These are phyloP conservation scores for Rutstroemia sp. DNA, from an alignment of 2,329 filamentous ascomycete species.

Conservation along the genomic window DNA sequence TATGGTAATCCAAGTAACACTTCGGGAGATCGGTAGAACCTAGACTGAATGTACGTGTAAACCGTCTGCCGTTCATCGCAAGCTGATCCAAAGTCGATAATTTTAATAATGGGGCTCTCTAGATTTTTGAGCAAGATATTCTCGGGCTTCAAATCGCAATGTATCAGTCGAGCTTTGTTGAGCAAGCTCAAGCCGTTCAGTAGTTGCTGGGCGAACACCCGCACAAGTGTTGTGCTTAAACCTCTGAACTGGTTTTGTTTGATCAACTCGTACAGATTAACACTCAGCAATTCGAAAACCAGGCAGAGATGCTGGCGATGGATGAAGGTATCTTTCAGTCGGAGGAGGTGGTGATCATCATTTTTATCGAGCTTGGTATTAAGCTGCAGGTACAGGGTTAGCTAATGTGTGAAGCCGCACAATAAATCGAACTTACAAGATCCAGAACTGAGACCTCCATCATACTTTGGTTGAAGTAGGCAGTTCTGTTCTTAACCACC, in stretches of 20 bases:
- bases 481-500: constrained; percentile 97
- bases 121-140: constrained; percentile 97
- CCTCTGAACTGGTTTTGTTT: constrained; percentile 99
- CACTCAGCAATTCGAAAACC: constrained; percentile 91
- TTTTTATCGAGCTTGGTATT: constrained; percentile 99
- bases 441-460: constrained; percentile 99
- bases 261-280: constrained; percentile 97
- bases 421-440: constrained; percentile 51
- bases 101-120: constrained; percentile 98
- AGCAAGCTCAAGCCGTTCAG: constrained; percentile 86
- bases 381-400: constrained; percentile 46
- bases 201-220: constrained; percentile 94
- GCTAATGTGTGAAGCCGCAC: constrained; percentile 14
- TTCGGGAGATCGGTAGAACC: constrained; percentile 96
- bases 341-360: constrained; percentile 91
- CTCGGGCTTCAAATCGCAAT: constrained; percentile 96
- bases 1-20: constrained; percentile 93
- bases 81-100: constrained; percentile 97
- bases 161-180: constrained; percentile 94
- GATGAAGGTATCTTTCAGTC: constrained; percentile 96
- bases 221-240: constrained; percentile 89
- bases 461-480: constrained; percentile 99
- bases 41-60: constrained; percentile 97
- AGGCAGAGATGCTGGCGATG: constrained; percentile 94
- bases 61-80: constrained; percentile 98